These are phyloP conservation scores for Austroboletus festivus DNA, from an alignment of 768 basidiomycete genomes.

Conservation along the genomic window DNA sequence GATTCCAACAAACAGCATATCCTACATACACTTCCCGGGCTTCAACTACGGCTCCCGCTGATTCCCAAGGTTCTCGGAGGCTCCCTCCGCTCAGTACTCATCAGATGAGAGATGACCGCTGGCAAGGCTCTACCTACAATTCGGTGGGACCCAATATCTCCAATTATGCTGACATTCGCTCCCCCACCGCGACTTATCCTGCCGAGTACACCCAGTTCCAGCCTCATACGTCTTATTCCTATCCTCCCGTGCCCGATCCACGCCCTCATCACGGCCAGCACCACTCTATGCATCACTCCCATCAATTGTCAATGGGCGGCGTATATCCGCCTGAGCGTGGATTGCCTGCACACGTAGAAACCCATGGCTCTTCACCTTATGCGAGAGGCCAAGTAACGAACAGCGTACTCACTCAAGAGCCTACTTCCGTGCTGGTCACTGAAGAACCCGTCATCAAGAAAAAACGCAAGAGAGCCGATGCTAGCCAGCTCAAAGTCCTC, in stretches of 20 bases:
- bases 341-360: slow-evolving; percentile 39
- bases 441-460: slow-evolving; percentile 80
- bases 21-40: slow-evolving; percentile 47
- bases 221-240: slow-evolving; percentile 32
- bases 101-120: slow-evolving; percentile 50
- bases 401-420: slow-evolving; percentile 32
- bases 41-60: slow-evolving; percentile 45
- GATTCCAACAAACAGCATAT: slow-evolving; percentile 42
- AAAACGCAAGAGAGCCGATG: slow-evolving; percentile 84
- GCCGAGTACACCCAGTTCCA: slow-evolving; percentile 49
- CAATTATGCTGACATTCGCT: slow-evolving; percentile 49
- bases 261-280: slow-evolving; percentile 29
- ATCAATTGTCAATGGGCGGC: slow-evolving; percentile 27
- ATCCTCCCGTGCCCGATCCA: slow-evolving; percentile 37
- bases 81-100: slow-evolving; percentile 53
- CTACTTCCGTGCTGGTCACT: slow-evolving; percentile 34
- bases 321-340: slow-evolving; percentile 33
- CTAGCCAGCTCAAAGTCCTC: slow-evolving; percentile 73
- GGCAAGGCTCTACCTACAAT: slow-evolving; percentile 41
- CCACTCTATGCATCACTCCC: slow-evolving; percentile 24
- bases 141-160: slow-evolving; percentile 36
- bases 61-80: slow-evolving; percentile 52
- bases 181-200: slow-evolving; percentile 63
- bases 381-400: slow-evolving; percentile 40
- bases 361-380: slow-evolving; percentile 46